Percentiles rank a stretch among this genome's conserved stretches.
Evolutionary conservation across 208 protist genomes (phyloP).

Genomic region (Leishmania tropica): DNA sequence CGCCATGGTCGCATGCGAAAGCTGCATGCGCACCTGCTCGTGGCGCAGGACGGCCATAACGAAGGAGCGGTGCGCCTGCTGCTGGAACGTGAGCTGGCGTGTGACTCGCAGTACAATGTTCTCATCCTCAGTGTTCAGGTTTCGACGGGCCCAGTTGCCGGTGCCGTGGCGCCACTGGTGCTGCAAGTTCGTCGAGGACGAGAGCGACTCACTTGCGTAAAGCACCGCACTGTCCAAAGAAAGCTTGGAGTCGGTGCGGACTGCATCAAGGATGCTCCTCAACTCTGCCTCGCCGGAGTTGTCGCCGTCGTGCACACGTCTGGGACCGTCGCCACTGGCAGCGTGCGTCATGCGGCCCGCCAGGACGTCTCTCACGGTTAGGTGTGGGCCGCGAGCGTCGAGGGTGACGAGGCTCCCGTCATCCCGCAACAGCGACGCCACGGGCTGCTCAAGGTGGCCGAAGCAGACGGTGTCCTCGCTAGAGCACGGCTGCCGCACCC

Average conservation of each 20-base stretch:
- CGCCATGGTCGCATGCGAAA: conserved; percentile 55
- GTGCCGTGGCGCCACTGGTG: not conserved
- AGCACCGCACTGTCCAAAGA: conserved; percentile 73
- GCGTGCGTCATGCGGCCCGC: not conserved
- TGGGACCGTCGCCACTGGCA: not conserved
- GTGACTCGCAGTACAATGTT: conserved; percentile 80
- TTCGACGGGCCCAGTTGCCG: conserved; percentile 74
- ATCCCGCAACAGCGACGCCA: conserved; percentile 44
- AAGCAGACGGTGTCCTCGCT: conserved; percentile 73
- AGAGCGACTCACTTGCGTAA: conserved; percentile 27
- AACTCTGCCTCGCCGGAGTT: conserved; percentile 20
- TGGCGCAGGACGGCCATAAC: conserved; percentile 61
- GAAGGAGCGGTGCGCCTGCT: conserved; percentile 80
- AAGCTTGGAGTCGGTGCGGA: conserved; percentile 50
- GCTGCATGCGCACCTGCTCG: conserved; percentile 30
- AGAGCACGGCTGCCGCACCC: conserved; percentile 67
- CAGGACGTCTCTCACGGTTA: conserved; percentile 33
- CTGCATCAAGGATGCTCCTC: conserved; percentile 31
- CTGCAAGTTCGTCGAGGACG: not conserved
- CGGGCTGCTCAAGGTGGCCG: conserved; percentile 25
- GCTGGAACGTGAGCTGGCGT: conserved; percentile 50
- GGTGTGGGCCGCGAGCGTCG: conserved; percentile 48
- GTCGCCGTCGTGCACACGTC: conserved; percentile 18
- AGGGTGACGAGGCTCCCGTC: conserved; percentile 65
- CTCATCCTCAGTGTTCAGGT: conserved; percentile 74